Base-by-base conservation (phyloP, 2,329 filamentous ascomycete species). In the Exophiala bonariae region DNA sequence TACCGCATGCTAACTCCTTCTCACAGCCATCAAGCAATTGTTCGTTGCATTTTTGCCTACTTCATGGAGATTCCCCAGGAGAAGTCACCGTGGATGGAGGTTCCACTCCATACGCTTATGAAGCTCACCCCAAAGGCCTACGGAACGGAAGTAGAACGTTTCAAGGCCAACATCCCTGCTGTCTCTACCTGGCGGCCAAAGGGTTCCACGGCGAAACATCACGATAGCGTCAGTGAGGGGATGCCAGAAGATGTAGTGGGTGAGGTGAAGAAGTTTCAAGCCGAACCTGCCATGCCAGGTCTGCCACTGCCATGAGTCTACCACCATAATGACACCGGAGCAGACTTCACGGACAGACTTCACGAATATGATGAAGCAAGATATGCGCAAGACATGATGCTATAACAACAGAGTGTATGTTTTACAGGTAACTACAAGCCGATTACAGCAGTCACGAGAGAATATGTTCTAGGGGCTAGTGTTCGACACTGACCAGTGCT, bases 11-110 rank as follows among this genome's bases (percentile, higher is more conserved):
- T 42, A 14, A 45, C 41, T 17, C 3, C n/a, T 1, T 6, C 11
- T 23, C 20, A 22, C 26, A 54, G 52, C 26, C 93, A 99, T 67
- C 93, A 99, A 72, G 93, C 93, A 11, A 92, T 99, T 26, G 77
- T 99, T 54, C 83, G 93, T 50, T 99, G 93, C 75, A 96, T 99
- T 61, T 99, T 97, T 65, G 89, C 93, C 22, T 99, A 99, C 70
- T 99, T 97, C 68, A 96, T 96, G 87, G 95, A 97, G 63, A 89
- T 93, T 62, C 86, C 89, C 44, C 93, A 97, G 69, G 84, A 91
- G 60, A 82, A 89, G 70, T 93, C 87, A 58, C 93, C 93, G 0
- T 99, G 93, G 93, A 96, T 97, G 87, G 92, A 96, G 63, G 93
- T 99, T 7, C 93, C 93, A 5, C 77, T 99, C 52, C 93, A 99